Percentiles rank a stretch among this genome's conserved stretches.
phyloP scores from a whole-genome alignment of 1,284 basidiomycete species.

The Veloboletus limbatus region DNA sequence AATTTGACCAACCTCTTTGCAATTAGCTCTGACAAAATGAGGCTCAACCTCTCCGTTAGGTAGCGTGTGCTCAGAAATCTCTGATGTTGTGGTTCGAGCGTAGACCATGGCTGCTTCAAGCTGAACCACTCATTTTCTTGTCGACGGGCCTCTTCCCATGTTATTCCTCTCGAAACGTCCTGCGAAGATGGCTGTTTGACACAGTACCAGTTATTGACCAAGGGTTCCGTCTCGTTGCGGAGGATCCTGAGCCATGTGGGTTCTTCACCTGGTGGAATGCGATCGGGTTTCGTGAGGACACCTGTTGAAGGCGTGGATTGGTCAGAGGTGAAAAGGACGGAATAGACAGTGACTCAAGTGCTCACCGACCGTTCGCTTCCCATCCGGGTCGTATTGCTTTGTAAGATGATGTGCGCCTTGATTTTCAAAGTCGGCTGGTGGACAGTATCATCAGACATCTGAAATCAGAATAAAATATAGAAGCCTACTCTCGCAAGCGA shows the following conservation, averaged over 20 bases:
- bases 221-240: slow-evolving; percentile 50
- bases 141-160: slow-evolving; percentile 56
- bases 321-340: neutral
- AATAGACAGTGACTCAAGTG: slow-evolving; percentile 19
- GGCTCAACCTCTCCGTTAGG: slow-evolving; percentile 53
- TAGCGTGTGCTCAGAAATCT: slow-evolving; percentile 52
- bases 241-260: slow-evolving; percentile 57
- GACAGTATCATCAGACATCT: neutral
- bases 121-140: slow-evolving; percentile 70
- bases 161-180: slow-evolving; percentile 52
- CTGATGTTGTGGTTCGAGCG: slow-evolving; percentile 47
- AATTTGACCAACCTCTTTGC: slow-evolving; percentile 44
- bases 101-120: slow-evolving; percentile 52
- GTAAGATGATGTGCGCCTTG: slow-evolving; percentile 64
- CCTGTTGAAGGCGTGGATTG: slow-evolving; percentile 39
- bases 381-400: slow-evolving; percentile 53
- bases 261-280: slow-evolving; percentile 63
- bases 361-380: slow-evolving; percentile 70
- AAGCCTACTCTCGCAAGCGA: slow-evolving; percentile 65
- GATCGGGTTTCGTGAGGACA: slow-evolving; percentile 80
- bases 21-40: slow-evolving; percentile 57
- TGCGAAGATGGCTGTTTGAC: slow-evolving; percentile 68
- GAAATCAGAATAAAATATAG: neutral
- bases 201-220: slow-evolving; percentile 68
- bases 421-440: slow-evolving; percentile 71